phyloP scores from a whole-genome alignment of 495 filamentous ascomycete genomes.

The Penicillium odoratum region DNA sequence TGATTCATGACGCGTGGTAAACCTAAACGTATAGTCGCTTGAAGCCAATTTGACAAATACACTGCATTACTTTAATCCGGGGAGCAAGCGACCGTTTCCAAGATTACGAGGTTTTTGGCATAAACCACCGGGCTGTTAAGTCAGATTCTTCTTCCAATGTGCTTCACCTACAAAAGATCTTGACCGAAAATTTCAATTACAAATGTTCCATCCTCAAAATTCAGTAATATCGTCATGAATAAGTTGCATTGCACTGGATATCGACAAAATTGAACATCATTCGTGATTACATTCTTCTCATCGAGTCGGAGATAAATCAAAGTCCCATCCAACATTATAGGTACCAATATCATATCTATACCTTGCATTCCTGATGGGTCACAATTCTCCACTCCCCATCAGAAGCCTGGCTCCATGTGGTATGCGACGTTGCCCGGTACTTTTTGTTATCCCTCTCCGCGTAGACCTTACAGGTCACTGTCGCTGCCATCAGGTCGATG shows the following conservation, averaged over 20 bases:
- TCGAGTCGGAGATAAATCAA: not conserved
- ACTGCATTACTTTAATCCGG: too few species aligned
- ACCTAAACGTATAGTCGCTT: too few species aligned
- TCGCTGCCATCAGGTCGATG: conserved; percentile 46
- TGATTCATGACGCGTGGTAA: too few species aligned
- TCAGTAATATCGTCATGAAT: too few species aligned
- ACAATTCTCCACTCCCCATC: conserved; percentile 47
- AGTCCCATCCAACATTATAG: not conserved
- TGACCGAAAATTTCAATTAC: too few species aligned
- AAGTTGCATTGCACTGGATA: not conserved
- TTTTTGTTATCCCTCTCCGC: conserved; percentile 26
- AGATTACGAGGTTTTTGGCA: too few species aligned
- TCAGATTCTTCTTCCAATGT: too few species aligned
- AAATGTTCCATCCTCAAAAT: too few species aligned
- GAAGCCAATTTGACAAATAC: too few species aligned
- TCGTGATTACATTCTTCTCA: conserved; percentile 1
- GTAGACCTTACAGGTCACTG: conserved; percentile 38
- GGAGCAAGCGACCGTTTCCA: too few species aligned
- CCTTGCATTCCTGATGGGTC: conserved; percentile 31
- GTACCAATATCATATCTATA: not conserved
- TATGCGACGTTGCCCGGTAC: conserved; percentile 36
- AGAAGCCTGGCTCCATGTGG: conserved; percentile 46
- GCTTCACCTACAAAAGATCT: too few species aligned
- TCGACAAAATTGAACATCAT: not conserved
- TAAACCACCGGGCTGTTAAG: too few species aligned